Conservation (phyloP, 371 early-diverging fungal species). For the Mortierella sp. region DNA sequence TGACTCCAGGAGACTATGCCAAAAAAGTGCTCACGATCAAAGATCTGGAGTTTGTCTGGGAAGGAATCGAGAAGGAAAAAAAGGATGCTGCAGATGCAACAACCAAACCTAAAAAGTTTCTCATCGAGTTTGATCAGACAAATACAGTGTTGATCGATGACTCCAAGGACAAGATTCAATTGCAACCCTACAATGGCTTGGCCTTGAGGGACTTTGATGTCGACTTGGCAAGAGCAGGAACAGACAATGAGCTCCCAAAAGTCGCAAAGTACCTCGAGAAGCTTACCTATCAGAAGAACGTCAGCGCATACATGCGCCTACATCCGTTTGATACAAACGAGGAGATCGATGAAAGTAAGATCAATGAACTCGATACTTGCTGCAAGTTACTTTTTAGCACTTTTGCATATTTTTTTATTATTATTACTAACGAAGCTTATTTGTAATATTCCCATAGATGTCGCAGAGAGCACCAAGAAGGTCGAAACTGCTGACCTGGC, state of each 20-base stretch:
- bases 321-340: slow-evolving; percentile 57
- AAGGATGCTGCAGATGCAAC: neutral
- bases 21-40: slow-evolving; percentile 72
- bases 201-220: slow-evolving; percentile 61
- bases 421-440: too few relatives aligned
- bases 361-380: too few relatives aligned
- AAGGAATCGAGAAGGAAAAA: slow-evolving; percentile 55
- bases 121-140: slow-evolving; percentile 65
- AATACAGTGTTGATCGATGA: slow-evolving; percentile 82
- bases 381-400: too few relatives aligned
- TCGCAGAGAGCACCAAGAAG: neutral
- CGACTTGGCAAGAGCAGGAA: slow-evolving; percentile 23
- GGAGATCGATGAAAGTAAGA: slow-evolving; percentile 14
- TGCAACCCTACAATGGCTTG: slow-evolving; percentile 76
- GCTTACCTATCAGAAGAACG: slow-evolving; percentile 59
- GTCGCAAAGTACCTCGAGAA: slow-evolving; percentile 64
- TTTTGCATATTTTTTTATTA: too few relatives aligned
- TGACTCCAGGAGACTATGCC: slow-evolving; percentile 61
- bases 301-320: slow-evolving; percentile 66
- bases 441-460: too few relatives aligned
- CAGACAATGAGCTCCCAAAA: slow-evolving; percentile 65
- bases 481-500: neutral
- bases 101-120: slow-evolving; percentile 12
- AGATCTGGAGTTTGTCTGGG: slow-evolving; percentile 71
- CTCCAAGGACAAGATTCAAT: slow-evolving; percentile 68